Conservation (phyloP, 2,329 filamentous ascomycete genomes). For the Rhexocercosporidium sp. region DNA sequence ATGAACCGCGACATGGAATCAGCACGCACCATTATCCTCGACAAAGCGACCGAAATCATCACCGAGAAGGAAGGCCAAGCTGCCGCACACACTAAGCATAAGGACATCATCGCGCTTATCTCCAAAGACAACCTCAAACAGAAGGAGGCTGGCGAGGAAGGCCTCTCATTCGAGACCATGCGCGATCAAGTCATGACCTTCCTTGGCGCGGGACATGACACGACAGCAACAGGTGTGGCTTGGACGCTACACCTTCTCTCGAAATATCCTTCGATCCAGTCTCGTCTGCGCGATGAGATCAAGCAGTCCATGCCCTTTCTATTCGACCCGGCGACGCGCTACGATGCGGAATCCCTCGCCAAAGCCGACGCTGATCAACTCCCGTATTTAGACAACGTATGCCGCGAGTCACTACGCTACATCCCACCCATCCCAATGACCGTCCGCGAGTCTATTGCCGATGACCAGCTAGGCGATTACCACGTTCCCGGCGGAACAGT, state of each 20-base stretch:
- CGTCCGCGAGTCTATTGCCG: conserved; percentile 48
- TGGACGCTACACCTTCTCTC: conserved; percentile 51
- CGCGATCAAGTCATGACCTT: conserved; percentile 90
- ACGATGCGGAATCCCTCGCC: conserved; percentile 40
- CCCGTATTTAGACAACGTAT: conserved; percentile 52
- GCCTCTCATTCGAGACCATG: conserved; percentile 75
- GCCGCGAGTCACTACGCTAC: conserved; percentile 52
- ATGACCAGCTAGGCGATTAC: conserved; percentile 48
- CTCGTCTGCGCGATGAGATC: conserved; percentile 48
- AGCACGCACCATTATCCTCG: conserved; percentile 69
- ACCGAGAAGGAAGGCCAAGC: conserved; percentile 67
- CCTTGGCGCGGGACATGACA: conserved; percentile 66
- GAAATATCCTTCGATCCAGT: conserved; percentile 47
- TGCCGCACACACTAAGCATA: conserved; percentile 55
- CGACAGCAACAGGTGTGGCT: conserved; percentile 49
- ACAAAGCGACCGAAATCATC: conserved; percentile 60
- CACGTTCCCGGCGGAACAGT: conserved; percentile 49
- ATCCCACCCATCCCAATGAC: conserved; percentile 53
- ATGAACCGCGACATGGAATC: conserved; percentile 66
- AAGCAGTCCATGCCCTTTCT: conserved; percentile 53
- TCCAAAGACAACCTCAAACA: conserved; percentile 49
- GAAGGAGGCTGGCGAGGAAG: conserved; percentile 71
- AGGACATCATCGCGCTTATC: conserved; percentile 73
- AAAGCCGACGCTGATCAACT: conserved; percentile 47
- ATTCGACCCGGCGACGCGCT: conserved; percentile 43